A percentile compares a stretch with the other conserved stretches of the same genome.
phyloP scores from a whole-genome alignment of 176 grass and related monocot genomes.

The Ananas comosus region DNA sequence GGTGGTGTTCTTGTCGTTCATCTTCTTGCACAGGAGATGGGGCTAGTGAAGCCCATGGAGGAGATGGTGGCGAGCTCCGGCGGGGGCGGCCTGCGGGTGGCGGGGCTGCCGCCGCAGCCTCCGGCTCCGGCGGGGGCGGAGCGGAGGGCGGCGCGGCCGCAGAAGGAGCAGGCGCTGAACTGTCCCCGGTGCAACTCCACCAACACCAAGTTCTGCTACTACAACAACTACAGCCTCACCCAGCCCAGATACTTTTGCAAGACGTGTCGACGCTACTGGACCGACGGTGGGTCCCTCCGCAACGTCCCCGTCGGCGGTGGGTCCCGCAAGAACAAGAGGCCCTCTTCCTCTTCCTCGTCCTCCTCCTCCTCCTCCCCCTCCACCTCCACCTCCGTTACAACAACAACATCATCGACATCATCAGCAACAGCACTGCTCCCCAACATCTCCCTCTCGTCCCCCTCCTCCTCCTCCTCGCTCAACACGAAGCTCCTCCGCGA shows the following conservation, averaged over 20 bases:
- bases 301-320: slow-evolving; percentile 93
- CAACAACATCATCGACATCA: slow-evolving; percentile 8
- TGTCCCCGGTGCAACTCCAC: slow-evolving; percentile 81
- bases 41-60: no score
- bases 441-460: neutral
- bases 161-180: slow-evolving; percentile 75
- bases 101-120: slow-evolving; percentile 32
- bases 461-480: neutral
- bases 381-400: slow-evolving; percentile 21
- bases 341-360: slow-evolving; percentile 38
- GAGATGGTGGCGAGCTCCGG: neutral
- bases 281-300: slow-evolving; percentile 78
- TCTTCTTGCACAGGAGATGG: neutral
- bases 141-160: slow-evolving; percentile 44
- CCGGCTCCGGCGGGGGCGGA: slow-evolving; percentile 62
- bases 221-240: slow-evolving; percentile 36
- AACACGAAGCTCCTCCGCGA: slow-evolving; percentile 1
- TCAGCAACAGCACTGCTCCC: neutral
- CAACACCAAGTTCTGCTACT: slow-evolving; percentile 38
- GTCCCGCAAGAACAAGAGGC: slow-evolving; percentile 88
- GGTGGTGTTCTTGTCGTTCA: neutral
- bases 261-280: slow-evolving; percentile 95
- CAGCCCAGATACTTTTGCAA: slow-evolving; percentile 99
- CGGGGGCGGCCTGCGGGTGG: neutral
- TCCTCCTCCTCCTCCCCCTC: slow-evolving; percentile 13